Evolutionary conservation across 139 green algal species (phyloP), one percentile per base, ranked within the genome.

Genomic region (Zygnema cylindricum): DNA sequence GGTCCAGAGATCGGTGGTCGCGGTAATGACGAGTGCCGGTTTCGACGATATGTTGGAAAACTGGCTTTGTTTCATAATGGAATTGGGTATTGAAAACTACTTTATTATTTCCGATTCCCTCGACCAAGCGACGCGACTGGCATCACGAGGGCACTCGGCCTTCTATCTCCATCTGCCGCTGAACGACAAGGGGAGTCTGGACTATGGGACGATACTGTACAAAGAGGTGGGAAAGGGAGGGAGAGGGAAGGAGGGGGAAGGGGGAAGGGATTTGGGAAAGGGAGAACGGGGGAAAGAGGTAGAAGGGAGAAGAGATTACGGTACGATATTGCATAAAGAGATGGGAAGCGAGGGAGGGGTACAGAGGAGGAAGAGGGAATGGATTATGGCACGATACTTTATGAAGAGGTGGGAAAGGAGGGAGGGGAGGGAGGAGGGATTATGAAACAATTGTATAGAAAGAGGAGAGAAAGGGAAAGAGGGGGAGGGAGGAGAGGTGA

Each of bases 1-100:
- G 76, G 33, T 49, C 32, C n/a, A 54, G 25, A 1, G 2, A 32
- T 84, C 79, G 1, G 36, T 86, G n/a, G 23, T 86, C 1, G 36
- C 36, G 3, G 79, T 86, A 69, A 86, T 77, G 43, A 39, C 49
- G 3, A 86, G 49, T 40, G 79, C 32, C 1, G 79, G 79, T 23
- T 86, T 86, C 49, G 79, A 86, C 21, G 36, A 78, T 40, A 77
- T 86, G 43, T 22, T 86, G 22, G 79, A 35, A 35, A 86, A 86
- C 23, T 86, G 79, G 79, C 79, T 86, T 3, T 86, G 79, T 39
- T 77, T 55, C 39, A 69, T 86, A 16, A 32, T 16, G 2, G 79
- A 86, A 39, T 43, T 87, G 23, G 41, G 43, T 1, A 38, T 87
- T 21, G 38, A 39, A 25, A 82, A 87, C 69, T 87, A 83, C 82